Percentiles rank a stretch among this genome's conserved stretches.
phyloP scores from a whole-genome alignment of 2,329 filamentous ascomycete genomes.

The Blastomyces silverae region DNA sequence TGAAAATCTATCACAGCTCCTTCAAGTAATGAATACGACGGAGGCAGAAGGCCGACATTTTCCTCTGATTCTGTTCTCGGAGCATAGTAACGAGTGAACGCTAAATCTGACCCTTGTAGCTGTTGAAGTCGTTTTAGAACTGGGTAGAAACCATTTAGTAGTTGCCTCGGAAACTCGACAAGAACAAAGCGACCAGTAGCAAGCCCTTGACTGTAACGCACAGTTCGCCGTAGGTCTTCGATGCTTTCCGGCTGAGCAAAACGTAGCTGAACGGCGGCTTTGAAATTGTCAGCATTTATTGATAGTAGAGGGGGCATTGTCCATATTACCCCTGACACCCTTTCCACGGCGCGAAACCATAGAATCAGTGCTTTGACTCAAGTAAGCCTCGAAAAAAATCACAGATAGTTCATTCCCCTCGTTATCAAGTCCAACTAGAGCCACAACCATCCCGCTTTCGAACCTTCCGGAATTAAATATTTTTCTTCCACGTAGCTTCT shows the following conservation, averaged over 20 bases:
- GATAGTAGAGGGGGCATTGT: not conserved
- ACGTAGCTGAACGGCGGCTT: conserved; percentile 21
- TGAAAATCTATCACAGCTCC: conserved; percentile 9
- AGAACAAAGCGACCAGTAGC: conserved; percentile 20
- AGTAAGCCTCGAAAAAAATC: conserved; percentile 26
- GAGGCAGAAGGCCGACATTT: conserved; percentile 15
- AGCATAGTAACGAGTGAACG: conserved; percentile 23
- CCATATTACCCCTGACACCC: conserved; percentile 21
- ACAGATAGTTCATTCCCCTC: conserved; percentile 23
- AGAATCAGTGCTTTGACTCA: conserved; percentile 23
- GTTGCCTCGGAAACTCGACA: conserved; percentile 22
- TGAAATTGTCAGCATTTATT: not conserved
- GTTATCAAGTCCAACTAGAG: conserved; percentile 26
- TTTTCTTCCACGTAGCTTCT: conserved; percentile 23
- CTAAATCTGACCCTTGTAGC: conserved; percentile 17
- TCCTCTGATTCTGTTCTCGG: conserved; percentile 16
- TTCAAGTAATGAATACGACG: conserved; percentile 13
- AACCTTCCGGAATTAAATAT: conserved; percentile 25
- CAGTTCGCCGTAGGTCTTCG: conserved; percentile 22
- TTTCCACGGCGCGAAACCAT: conserved; percentile 24
- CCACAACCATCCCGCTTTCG: conserved; percentile 29
- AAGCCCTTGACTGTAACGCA: conserved; percentile 20
- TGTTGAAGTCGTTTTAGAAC: conserved; percentile 22
- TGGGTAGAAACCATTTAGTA: conserved; percentile 22
- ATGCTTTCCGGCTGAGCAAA: conserved; percentile 22